Base-by-base conservation (phyloP, 768 basidiomycete species). In the Suillus hirtellus region DNA sequence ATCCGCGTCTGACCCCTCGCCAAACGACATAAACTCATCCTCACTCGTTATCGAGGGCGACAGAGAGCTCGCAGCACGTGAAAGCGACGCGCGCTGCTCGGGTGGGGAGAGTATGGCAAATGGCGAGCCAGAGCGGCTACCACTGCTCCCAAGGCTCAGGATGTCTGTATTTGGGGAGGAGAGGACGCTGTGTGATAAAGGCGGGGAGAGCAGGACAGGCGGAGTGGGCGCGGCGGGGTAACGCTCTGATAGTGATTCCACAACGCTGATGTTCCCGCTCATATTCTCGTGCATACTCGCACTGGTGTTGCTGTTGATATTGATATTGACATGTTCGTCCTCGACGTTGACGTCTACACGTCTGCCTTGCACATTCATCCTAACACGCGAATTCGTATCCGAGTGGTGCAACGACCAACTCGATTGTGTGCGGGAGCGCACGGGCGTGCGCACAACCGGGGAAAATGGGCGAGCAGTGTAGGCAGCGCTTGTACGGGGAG, bases 241-340 rank as follows among this genome's bases (percentile, higher is more conserved):
- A 17, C 74, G 70, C 40, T 75, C 72, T 9, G 74, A 75, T 17
- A 75, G 69, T n/a, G 74, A 75, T 3, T 69, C 67, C 21, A 75
- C 50, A 42, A 65, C 10, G 2, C 69, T 69, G 17, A 1, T 62
- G 1, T 64, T 63, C 14, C 14, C 60, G 5, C 17, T 58, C 35
- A 15, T 21, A 58, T 40, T 24, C 24, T 40, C 37, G 15, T 42
- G 40, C 38, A 19, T 12, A 31, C 27, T 58, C 10, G 38, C 17
- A 27, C 24, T 31, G 15, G 24, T 19, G 27, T 19, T 17, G 24
- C 17, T 19, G 17, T n/a, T 42, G 17, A 42, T 42, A 11, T 58
- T 58, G 15, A 42, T 17, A 31, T 38, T 35, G 3, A n/a, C 11
- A 19, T 35, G 47, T 2, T 59, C 52, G n/a, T 34, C 60, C 46